Evolutionary conservation across 352 stramenopile genomes (phyloP).

Genomic region (Phytophthora hibernalis): DNA sequence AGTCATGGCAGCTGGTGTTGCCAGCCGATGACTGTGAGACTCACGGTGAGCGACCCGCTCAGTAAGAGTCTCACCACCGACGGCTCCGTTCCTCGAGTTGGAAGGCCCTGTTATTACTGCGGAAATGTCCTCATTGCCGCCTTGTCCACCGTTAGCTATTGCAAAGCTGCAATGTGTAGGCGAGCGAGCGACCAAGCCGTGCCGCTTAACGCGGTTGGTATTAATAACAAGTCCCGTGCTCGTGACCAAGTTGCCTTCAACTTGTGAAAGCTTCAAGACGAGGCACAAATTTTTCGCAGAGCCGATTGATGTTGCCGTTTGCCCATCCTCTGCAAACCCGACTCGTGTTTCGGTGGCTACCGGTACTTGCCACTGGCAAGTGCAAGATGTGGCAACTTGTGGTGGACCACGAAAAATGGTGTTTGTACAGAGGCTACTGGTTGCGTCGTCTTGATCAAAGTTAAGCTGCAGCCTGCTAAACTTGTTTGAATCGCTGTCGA

Average conservation of each 20-base stretch:
- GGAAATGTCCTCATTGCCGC: conserved; percentile 12
- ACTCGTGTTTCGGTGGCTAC: conserved; percentile 15
- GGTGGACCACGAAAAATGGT: conserved; percentile 20
- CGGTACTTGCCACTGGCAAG: conserved; percentile 3
- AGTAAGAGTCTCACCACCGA: conserved; percentile 1
- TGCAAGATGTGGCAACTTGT: conserved; percentile 1
- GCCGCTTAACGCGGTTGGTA: conserved; percentile 10
- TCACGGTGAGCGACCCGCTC: conserved; percentile 8
- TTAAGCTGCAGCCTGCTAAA: background rate
- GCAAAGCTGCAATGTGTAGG: too few species aligned
- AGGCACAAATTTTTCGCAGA: conserved; percentile 7
- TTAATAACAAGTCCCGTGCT: conserved; percentile 7
- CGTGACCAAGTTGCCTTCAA: background rate
- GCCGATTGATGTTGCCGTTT: background rate
- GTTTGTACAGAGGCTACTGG: background rate
- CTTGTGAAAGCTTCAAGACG: too few species aligned
- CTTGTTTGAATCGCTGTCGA: too few species aligned
- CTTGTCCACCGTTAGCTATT: conserved; percentile 26
- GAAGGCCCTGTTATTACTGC: background rate
- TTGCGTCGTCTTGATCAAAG: background rate
- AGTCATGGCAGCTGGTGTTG: background rate
- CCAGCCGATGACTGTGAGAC: background rate
- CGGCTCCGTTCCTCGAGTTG: background rate
- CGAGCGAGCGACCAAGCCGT: background rate
- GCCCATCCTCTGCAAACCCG: conserved; percentile 6